Percentiles rank a stretch among this genome's conserved stretches.
These are phyloP conservation scores for Chlorella vulgaris DNA, from an alignment of 139 green algal species.

Conservation along the genomic window DNA sequence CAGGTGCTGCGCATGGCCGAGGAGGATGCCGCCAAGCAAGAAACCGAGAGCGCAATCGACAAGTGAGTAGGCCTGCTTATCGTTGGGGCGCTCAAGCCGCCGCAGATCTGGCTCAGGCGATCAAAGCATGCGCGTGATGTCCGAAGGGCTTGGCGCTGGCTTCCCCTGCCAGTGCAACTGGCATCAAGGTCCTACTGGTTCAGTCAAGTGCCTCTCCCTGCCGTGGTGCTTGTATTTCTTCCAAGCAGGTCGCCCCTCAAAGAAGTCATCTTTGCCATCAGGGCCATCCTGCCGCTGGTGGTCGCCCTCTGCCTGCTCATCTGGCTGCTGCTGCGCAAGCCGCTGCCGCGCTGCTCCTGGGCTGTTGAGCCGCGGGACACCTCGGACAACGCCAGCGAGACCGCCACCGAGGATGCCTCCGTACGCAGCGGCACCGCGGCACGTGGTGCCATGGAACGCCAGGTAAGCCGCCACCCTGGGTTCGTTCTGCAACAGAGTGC, in stretches of 20 bases:
- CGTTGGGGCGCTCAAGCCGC: no score
- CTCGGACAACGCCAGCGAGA: neutral
- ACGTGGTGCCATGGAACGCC: neutral
- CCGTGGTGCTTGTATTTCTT: no score
- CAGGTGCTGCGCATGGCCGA: neutral
- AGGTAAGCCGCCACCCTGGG: neutral
- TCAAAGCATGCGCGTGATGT: neutral
- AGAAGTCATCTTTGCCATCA: constrained; percentile 54
- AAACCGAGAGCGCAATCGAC: neutral
- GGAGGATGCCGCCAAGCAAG: neutral
- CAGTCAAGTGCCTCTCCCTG: no score
- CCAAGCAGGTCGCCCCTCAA: constrained; percentile 40
- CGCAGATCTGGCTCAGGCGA: no score
- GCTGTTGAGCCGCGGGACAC: constrained; percentile 18
- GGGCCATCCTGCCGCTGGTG: constrained; percentile 54
- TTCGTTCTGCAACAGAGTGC: no score
- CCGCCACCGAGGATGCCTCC: neutral
- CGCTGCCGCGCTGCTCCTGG: constrained; percentile 28
- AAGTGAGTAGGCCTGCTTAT: constrained; percentile 5
- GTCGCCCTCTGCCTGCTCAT: constrained; percentile 43
- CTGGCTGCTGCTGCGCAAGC: constrained; percentile 34
- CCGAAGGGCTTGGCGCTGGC: no score
- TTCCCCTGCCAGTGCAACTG: no score
- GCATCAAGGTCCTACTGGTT: neutral
- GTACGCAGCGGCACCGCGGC: neutral